Percentiles rank a stretch among this genome's conserved stretches.
Conservation (phyloP, 2,329 filamentous ascomycete species). For the Scytalidium lignicola region DNA sequence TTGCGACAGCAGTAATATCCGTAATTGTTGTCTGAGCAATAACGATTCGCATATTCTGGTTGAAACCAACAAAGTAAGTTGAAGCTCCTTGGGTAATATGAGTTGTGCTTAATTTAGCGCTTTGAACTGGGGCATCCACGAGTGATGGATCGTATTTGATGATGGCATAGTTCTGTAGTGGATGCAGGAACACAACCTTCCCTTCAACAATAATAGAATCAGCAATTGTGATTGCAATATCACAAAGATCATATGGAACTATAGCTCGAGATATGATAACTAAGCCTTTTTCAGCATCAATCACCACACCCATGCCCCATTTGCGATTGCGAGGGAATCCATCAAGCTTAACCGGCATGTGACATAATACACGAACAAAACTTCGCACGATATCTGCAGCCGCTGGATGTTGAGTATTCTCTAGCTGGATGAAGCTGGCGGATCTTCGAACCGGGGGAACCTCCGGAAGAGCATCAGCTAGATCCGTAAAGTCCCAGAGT, state of each 20-base stretch:
- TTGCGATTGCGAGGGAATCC: slow-evolving; percentile 95
- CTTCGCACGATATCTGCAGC: slow-evolving; percentile 92
- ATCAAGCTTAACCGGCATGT: slow-evolving; percentile 92
- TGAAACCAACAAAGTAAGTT: slow-evolving; percentile 97
- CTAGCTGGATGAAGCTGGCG: slow-evolving; percentile 87
- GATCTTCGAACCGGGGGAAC: slow-evolving; percentile 66
- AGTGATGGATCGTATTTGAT: slow-evolving; percentile 90
- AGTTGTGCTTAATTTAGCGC: slow-evolving; percentile 74
- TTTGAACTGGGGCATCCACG: slow-evolving; percentile 90
- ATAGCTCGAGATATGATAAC: slow-evolving; percentile 92
- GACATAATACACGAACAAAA: slow-evolving; percentile 89
- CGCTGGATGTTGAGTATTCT: slow-evolving; percentile 80
- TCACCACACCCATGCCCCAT: slow-evolving; percentile 94
- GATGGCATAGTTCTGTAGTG: slow-evolving; percentile 93
- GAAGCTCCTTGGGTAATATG: slow-evolving; percentile 88
- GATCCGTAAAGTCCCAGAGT: slow-evolving; percentile 88
- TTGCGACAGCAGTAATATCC: slow-evolving; percentile 94
- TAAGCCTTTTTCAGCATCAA: slow-evolving; percentile 92
- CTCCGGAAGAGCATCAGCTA: slow-evolving; percentile 75
- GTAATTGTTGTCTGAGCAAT: slow-evolving; percentile 93
- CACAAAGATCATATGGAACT: slow-evolving; percentile 93
- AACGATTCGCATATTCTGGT: slow-evolving; percentile 88
- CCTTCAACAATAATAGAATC: slow-evolving; percentile 93
- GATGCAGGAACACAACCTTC: slow-evolving; percentile 93
- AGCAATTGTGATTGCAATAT: slow-evolving; percentile 92